phyloP scores from a whole-genome alignment of 2,329 filamentous ascomycete species.

The Paecilomyces sp. region DNA sequence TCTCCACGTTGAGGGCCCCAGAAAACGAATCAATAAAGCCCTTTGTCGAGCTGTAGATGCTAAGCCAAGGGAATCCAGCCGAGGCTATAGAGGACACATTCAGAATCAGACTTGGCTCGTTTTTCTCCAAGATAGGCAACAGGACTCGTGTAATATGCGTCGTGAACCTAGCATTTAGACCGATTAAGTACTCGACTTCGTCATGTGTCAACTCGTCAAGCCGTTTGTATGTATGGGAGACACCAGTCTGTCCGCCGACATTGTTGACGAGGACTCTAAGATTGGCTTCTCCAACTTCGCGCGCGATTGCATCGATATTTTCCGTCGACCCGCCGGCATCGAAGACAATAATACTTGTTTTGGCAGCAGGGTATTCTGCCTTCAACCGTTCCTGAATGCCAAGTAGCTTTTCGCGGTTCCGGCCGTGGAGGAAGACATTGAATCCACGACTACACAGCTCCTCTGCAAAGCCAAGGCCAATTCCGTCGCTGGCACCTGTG shows the following conservation, averaged over 20 bases:
- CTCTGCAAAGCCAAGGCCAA: slow-evolving; percentile 45
- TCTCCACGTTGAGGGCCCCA: slow-evolving; percentile 35
- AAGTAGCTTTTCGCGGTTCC: slow-evolving; percentile 44
- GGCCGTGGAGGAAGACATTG: slow-evolving; percentile 53
- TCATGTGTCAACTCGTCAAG: slow-evolving; percentile 29
- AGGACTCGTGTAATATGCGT: slow-evolving; percentile 42
- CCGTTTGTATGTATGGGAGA: slow-evolving; percentile 22
- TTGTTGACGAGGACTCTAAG: slow-evolving; percentile 54
- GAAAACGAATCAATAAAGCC: slow-evolving; percentile 39
- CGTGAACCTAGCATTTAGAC: slow-evolving; percentile 46
- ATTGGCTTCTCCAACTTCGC: slow-evolving; percentile 29
- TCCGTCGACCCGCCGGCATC: slow-evolving; percentile 31
- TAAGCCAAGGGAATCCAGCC: slow-evolving; percentile 41
- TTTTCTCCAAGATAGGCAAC: slow-evolving; percentile 37
- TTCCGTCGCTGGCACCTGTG: slow-evolving; percentile 50
- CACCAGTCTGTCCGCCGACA: slow-evolving; percentile 37
- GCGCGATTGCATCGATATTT: slow-evolving; percentile 18
- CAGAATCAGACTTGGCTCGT: slow-evolving; percentile 41
- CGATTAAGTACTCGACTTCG: slow-evolving; percentile 37
- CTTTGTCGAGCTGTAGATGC: slow-evolving; percentile 42
- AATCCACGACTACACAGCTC: slow-evolving; percentile 48
- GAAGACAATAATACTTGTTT: slow-evolving; percentile 36
- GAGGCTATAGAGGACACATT: slow-evolving; percentile 45
- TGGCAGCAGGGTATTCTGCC: slow-evolving; percentile 30
- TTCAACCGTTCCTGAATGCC: slow-evolving; percentile 34